Percentiles rank a stretch among this genome's conserved stretches.
Evolutionary conservation across 306 rosid species (phyloP).

Genomic region (Castanospermum australe): DNA sequence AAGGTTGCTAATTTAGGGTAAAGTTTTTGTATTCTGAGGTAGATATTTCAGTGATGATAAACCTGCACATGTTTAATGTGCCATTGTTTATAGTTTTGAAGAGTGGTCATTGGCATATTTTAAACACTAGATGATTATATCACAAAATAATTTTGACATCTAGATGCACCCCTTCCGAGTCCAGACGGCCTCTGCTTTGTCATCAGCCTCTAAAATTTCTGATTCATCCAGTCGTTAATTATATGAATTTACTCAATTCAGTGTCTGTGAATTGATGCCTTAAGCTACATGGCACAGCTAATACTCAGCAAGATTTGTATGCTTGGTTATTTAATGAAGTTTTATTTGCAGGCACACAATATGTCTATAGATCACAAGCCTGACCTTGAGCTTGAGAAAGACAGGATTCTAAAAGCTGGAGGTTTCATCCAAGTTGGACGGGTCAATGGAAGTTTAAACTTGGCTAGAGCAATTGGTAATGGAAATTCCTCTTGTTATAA

Average conservation of each 20-base stretch:
- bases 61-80: neutral
- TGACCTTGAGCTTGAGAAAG: slow-evolving; percentile 81
- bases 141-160: slow-evolving; percentile 2
- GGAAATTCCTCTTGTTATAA: neutral
- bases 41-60: neutral
- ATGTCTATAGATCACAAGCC: slow-evolving; percentile 97
- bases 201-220: neutral
- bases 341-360: slow-evolving; percentile 72
- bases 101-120: neutral
- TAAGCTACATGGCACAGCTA: neutral
- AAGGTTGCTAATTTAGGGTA: slow-evolving; percentile 8
- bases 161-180: neutral
- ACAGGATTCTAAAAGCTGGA: slow-evolving; percentile 90
- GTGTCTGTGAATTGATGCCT: neutral
- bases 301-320: slow-evolving; percentile 5
- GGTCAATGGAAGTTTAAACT: slow-evolving; percentile 90
- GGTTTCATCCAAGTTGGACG: slow-evolving; percentile 93
- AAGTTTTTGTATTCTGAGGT: neutral
- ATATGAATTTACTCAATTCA: neutral
- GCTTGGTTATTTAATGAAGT: slow-evolving; percentile 20
- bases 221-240: neutral
- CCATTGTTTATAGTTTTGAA: neutral
- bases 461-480: slow-evolving; percentile 92
- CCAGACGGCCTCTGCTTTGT: neutral
- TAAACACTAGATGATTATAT: neutral